phyloP scores from a whole-genome alignment of 495 filamentous ascomycete genomes.

The Pyrenopolyporus hunteri region DNA sequence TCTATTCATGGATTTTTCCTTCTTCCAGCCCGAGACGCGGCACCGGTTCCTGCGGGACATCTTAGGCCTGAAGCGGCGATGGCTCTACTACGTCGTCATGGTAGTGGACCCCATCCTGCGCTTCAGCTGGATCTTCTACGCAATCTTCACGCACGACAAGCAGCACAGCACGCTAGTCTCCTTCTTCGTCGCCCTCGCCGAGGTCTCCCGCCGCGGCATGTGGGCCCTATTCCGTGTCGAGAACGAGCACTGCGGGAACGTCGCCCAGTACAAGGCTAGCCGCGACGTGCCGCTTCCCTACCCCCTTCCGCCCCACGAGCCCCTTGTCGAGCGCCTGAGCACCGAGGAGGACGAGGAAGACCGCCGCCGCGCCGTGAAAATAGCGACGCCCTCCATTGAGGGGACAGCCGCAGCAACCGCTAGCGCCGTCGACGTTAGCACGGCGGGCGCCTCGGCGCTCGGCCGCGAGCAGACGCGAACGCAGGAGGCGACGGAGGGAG shows the following conservation, averaged over 20 bases:
- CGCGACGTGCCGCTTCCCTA: conserved; percentile 85
- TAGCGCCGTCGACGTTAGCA: conserved; percentile 19
- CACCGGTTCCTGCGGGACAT: conserved; percentile 76
- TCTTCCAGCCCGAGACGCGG: conserved; percentile 74
- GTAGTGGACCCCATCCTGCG: conserved; percentile 83
- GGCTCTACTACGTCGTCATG: conserved; percentile 87
- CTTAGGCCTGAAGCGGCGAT: conserved; percentile 75
- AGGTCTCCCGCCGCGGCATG: conserved; percentile 80
- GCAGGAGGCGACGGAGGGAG: conserved; percentile 32
- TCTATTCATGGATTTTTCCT: conserved; percentile 92
- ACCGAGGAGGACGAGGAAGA: conserved; percentile 34
- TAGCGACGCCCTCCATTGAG: conserved; percentile 23
- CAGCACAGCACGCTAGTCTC: conserved; percentile 81
- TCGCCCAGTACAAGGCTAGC: conserved; percentile 80
- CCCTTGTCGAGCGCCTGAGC: conserved; percentile 41
- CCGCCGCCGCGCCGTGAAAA: not conserved
- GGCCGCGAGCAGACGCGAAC: conserved; percentile 22
- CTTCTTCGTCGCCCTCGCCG: conserved; percentile 76
- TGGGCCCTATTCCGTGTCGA: conserved; percentile 95
- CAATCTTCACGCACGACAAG: conserved; percentile 74
- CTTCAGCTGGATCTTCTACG: conserved; percentile 95
- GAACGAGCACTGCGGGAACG: conserved; percentile 93
- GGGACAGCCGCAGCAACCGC: conserved; percentile 19
- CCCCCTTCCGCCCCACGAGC: conserved; percentile 49
- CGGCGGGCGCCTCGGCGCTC: conserved; percentile 19